Percentiles rank a stretch among this genome's conserved stretches.
phyloP scores from a whole-genome alignment of 352 stramenopile species.

The Elongisporangium anandrum region DNA sequence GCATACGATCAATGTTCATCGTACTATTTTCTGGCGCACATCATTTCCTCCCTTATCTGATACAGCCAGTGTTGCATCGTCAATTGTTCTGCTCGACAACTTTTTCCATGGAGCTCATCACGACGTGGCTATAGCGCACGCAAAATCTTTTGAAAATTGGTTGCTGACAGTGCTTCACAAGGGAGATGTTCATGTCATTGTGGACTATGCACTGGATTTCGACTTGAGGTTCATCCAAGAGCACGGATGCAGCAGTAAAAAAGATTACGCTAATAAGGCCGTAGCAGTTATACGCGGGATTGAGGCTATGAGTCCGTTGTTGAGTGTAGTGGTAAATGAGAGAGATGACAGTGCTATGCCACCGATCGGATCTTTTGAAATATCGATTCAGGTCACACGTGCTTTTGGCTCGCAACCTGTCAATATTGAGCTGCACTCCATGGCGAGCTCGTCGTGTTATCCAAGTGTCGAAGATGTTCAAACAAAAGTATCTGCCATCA shows the following conservation, averaged over 20 bases:
- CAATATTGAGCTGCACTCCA: slow-evolving; percentile 50
- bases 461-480: slow-evolving; percentile 42
- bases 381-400: slow-evolving; percentile 37
- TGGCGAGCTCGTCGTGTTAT: slow-evolving; percentile 40
- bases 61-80: neutral
- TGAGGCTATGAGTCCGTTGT: slow-evolving; percentile 45
- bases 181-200: slow-evolving; percentile 40
- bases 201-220: slow-evolving; percentile 33
- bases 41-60: slow-evolving; percentile 29
- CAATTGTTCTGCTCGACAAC: slow-evolving; percentile 42
- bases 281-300: slow-evolving; percentile 28
- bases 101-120: slow-evolving; percentile 58
- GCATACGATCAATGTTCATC: slow-evolving; percentile 27
- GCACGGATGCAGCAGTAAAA: slow-evolving; percentile 43
- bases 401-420: slow-evolving; percentile 13
- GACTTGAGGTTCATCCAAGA: slow-evolving; percentile 28
- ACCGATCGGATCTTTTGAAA: slow-evolving; percentile 46
- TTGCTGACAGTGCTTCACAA: slow-evolving; percentile 44
- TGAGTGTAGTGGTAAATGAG: slow-evolving; percentile 41
- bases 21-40: slow-evolving; percentile 59
- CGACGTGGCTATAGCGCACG: slow-evolving; percentile 24
- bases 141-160: slow-evolving; percentile 59
- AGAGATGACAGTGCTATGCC: slow-evolving; percentile 7
- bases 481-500: slow-evolving; percentile 47
- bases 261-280: slow-evolving; percentile 48